These are phyloP conservation scores for Cordyceps cateniannulata DNA, from an alignment of 2,329 filamentous ascomycete species.

Conservation along the genomic window DNA sequence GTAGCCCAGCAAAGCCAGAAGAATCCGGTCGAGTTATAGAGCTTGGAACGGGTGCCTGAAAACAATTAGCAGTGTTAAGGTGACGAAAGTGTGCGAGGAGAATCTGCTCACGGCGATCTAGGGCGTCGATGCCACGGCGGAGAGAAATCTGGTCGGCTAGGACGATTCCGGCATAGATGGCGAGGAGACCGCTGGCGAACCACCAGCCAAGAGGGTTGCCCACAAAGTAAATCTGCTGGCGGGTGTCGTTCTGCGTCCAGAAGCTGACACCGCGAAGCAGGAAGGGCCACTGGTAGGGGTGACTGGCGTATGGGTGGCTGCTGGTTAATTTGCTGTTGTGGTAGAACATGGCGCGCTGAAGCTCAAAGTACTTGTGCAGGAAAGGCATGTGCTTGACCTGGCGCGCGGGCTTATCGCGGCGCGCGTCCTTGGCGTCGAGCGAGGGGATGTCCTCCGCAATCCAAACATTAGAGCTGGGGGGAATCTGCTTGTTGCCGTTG, in stretches of 20 bases:
- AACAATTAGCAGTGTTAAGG: background rate
- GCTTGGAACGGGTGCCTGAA: constrained; percentile 76
- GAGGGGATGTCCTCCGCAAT: constrained; percentile 86
- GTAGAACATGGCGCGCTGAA: constrained; percentile 98
- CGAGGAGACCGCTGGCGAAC: constrained; percentile 85
- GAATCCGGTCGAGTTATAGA: constrained; percentile 98
- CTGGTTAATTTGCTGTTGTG: constrained; percentile 98
- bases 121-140: constrained; percentile 83
- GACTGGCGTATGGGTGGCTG: constrained; percentile 91
- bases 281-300: constrained; percentile 97
- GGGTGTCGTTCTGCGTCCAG: constrained; percentile 95
- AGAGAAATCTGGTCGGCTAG: constrained; percentile 90
- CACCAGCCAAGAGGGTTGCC: constrained; percentile 98
- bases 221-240: constrained; percentile 96
- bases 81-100: background rate
- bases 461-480: constrained; percentile 90
- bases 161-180: constrained; percentile 88
- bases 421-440: constrained; percentile 62
- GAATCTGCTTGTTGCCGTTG: constrained; percentile 96
- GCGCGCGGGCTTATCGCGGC: constrained; percentile 67
- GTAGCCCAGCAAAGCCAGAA: constrained; percentile 98
- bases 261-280: constrained; percentile 94
- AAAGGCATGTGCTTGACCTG: constrained; percentile 82
- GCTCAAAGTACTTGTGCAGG: constrained; percentile 88
- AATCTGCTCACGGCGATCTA: constrained; percentile 78